Conservation (phyloP, 2,329 filamentous ascomycete genomes). For the Fusarium siculi region DNA sequence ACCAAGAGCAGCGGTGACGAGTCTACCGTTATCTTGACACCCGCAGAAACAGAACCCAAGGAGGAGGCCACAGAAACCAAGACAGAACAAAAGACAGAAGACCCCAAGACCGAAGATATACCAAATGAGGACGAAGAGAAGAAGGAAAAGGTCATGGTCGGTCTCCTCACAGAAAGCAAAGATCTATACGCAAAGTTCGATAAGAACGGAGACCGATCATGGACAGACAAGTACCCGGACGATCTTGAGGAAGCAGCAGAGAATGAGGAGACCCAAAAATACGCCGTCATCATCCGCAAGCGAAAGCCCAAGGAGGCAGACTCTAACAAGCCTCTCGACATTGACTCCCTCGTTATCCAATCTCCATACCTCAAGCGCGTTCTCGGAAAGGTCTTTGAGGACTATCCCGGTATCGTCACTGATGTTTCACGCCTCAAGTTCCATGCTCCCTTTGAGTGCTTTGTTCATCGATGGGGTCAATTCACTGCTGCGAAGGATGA, state of each 20-base stretch:
- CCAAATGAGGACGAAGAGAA: slow-evolving; percentile 22
- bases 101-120: slow-evolving; percentile 13
- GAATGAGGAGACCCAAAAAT: slow-evolving; percentile 69
- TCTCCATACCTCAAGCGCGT: slow-evolving; percentile 68
- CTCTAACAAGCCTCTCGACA: slow-evolving; percentile 67
- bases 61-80: slow-evolving; percentile 29
- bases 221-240: slow-evolving; percentile 66
- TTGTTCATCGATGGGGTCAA: slow-evolving; percentile 72
- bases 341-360: slow-evolving; percentile 73
- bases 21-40: slow-evolving; percentile 35
- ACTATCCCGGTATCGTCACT: slow-evolving; percentile 69
- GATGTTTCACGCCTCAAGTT: slow-evolving; percentile 71
- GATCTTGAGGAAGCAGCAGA: slow-evolving; percentile 67
- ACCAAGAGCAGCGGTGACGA: slow-evolving; percentile 38
- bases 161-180: slow-evolving; percentile 53
- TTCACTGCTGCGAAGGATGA: slow-evolving; percentile 56
- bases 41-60: slow-evolving; percentile 32
- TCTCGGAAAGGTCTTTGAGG: slow-evolving; percentile 64
- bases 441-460: slow-evolving; percentile 67
- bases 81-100: slow-evolving; percentile 13
- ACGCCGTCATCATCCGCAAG: slow-evolving; percentile 69
- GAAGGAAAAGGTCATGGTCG: slow-evolving; percentile 43
- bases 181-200: slow-evolving; percentile 59
- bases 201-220: slow-evolving; percentile 61
- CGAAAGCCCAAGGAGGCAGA: slow-evolving; percentile 62